phyloP scores from a whole-genome alignment of 768 basidiomycete genomes.

The Clitopilus hobsonii region DNA sequence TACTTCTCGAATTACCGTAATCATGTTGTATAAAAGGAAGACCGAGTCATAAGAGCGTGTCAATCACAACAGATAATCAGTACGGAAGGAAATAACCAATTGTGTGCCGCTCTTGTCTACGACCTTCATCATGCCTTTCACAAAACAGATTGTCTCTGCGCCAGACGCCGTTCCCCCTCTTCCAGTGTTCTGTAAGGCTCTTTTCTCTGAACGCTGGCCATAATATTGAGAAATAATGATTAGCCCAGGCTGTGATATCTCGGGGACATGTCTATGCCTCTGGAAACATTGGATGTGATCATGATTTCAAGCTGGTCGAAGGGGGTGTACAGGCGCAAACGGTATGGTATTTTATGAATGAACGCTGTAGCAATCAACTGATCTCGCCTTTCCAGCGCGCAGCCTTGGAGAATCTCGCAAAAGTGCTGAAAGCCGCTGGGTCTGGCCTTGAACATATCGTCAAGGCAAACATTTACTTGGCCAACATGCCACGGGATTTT shows the following conservation, averaged over 20 bases:
- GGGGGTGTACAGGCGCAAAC: constrained; percentile 32
- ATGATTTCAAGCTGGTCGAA: constrained; percentile 26
- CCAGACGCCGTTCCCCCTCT: constrained; percentile 28
- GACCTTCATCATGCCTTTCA: constrained; percentile 6
- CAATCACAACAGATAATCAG: no score
- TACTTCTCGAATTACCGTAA: no score
- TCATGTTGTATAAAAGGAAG: no score
- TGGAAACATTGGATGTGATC: constrained; percentile 32
- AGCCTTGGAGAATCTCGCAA: constrained; percentile 32
- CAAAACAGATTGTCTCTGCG: constrained; percentile 22
- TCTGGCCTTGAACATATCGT: constrained; percentile 36
- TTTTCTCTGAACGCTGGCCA: not conserved
- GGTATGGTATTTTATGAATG: constrained; percentile 13
- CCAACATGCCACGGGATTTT: constrained; percentile 32
- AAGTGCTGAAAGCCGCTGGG: constrained; percentile 36
- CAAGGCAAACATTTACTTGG: constrained; percentile 37
- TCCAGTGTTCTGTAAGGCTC: constrained; percentile 30
- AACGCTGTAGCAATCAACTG: not conserved
- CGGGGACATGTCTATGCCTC: constrained; percentile 30
- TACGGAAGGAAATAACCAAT: no score
- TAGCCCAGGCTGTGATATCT: constrained; percentile 36
- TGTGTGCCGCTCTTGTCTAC: no score
- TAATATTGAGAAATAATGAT: not conserved
- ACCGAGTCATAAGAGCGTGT: no score
- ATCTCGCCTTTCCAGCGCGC: constrained; percentile 19